Evolutionary conservation across 192 early-diverging fungal species (phyloP).

Genomic region (Cetraspora pellucida): DNA sequence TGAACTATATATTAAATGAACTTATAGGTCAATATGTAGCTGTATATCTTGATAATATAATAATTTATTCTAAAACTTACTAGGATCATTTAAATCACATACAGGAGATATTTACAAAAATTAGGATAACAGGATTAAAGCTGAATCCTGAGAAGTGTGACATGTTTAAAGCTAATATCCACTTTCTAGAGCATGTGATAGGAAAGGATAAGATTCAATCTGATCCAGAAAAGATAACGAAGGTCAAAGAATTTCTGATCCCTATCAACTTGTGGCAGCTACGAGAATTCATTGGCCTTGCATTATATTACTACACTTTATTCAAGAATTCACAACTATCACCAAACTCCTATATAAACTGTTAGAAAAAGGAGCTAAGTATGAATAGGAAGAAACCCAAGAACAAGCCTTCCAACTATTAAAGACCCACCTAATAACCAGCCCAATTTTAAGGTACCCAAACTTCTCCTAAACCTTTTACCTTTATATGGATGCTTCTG

Average conservation of each 20-base stretch:
- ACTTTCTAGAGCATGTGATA: neutral
- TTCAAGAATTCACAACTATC: neutral
- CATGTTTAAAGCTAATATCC: neutral
- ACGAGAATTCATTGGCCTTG: neutral
- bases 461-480: neutral
- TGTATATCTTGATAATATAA: slow-evolving; percentile 51
- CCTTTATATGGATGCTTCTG: neutral
- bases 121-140: neutral
- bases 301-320: neutral
- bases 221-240: neutral
- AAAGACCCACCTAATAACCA: neutral
- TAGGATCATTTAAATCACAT: slow-evolving; percentile 44
- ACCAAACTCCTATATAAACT: neutral
- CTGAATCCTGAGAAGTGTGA: neutral
- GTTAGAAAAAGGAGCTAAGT: slow-evolving; percentile 2
- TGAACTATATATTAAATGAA: slow-evolving; percentile 42
- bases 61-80: slow-evolving; percentile 38
- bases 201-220: neutral
- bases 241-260: neutral
- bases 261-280: neutral
- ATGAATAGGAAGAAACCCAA: neutral
- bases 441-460: neutral
- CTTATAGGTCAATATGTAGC: slow-evolving; percentile 35
- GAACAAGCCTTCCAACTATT: neutral
- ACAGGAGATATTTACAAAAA: neutral